Evolutionary conservation across 768 basidiomycete genomes (phyloP), one percentile per base, ranked within the genome.

Genomic region (Daedalea quercina): DNA sequence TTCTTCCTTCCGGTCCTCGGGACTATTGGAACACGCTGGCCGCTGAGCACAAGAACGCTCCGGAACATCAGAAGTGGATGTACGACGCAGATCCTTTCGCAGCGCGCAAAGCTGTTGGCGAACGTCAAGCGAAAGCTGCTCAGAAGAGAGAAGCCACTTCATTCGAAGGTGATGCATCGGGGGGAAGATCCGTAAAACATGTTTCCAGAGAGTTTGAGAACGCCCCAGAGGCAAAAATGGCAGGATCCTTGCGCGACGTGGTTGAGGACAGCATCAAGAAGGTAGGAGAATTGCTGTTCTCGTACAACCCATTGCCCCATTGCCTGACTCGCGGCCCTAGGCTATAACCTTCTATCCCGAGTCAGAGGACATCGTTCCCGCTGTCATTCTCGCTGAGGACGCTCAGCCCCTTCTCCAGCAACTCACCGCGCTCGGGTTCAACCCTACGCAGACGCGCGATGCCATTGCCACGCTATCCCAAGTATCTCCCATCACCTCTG

Each of bases 1-100:
- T 87, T 47, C 77, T 96, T 13, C 94, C 94, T 15, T 82, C 88
- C 1, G 84, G 85, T 8, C 89, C 92, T 33, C 77, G 89, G 43
- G 87, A 92, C 19, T 96, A 94, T 66, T 96, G 94, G 94, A 79
- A 79, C 48, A 75, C 82, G 59, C 70, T 96, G 1, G 81, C 81
- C 8, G 68, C 68, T 2, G 85, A 91, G 62, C 90, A 91, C 59
- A 85, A 84, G 58, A 66, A 66, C 17, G 74, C 76, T 2, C 82
- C 84, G 1, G 76, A 81, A 2, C 87, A 92, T 65, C 76, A 81
- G 63, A 78, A 76, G 47, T 94, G 92, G 92, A 87, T 90, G 80
- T 95, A 88, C 60, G 77, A 81, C n/a, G 72, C 83, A 6, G 91
- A 95, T 72, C 93, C 92, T 1, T 95, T 94, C 61, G 76, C 78